Base-by-base conservation (phyloP, 106 monocot genomes). In the Agapanthus africanus region DNA sequence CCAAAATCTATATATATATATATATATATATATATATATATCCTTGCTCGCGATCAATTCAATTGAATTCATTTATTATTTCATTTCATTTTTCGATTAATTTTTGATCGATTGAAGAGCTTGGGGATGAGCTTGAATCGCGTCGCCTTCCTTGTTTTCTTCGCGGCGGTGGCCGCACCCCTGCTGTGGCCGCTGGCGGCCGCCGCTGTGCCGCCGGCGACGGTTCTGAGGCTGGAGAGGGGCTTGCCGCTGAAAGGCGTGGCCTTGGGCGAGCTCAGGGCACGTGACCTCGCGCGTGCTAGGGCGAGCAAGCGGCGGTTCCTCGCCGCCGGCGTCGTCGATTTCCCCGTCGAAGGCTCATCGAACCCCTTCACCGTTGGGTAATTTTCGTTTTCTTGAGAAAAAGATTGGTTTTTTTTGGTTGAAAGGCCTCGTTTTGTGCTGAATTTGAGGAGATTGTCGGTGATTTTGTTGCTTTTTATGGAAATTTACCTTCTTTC, bases 331-430 rank as follows among this genome's bases (percentile, higher is more conserved):
- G 89, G 84, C 22, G 86, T 97, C 27, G 87, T 89, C 7, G 84
- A 89, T 65, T 92, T 97, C 61, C 84, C 91, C 64, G 87, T 97
- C 4, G 82, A 84, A 0, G 97, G 97, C 42, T 89, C 97, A 37
- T 41, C 77, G 7, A 77, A 92, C 68, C 97, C 97, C 63, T 97
- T 79, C 84, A 84, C 87, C 79, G 82, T 90, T 32, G 97, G 97
- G 97, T 97, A 76, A 61, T 0, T 50, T 68, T n/a, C 34, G 42
- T 16, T 44, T 28, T 22, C 16, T 10, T 40, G 4, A 22, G 25
- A 14, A 30, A 60, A 60, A 60, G 60, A 11, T 60, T 60, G 60
- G 25, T 14, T 60, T 60, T 60, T 60, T 16, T 23, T 34, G 31
- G 10, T n/a, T n/a, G n/a, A n/a, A n/a, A n/a, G n/a, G n/a, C n/a